Base-by-base conservation (phyloP, 805 yeast species). In the Saccharomycopsis sp. region DNA sequence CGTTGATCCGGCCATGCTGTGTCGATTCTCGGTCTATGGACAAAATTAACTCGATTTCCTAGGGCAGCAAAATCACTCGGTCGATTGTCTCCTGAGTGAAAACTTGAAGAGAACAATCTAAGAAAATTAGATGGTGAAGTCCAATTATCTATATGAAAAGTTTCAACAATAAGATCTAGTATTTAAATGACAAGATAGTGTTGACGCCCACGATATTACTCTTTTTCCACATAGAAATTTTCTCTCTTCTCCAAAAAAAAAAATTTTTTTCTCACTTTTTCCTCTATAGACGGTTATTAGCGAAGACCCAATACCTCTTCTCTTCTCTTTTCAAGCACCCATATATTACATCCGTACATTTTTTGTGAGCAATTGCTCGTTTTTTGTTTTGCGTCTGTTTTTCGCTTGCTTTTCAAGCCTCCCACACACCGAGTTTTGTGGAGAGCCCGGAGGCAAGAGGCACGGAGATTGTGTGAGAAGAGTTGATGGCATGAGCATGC, bases 1-100 rank as follows among this genome's bases (percentile, higher is more conserved):
- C 57, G 47, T 56, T 65, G 24, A 51, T 60, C 48, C 61, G 58
- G 44, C 54, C 66, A 2, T 44, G 40, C 20, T 51, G 59, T 18
- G 54, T 54, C 1, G 51, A 34, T 48, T 51, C 57, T 21, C 8
- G 20, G 24, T 29, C n/a, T 37, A 37, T 37, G n/a, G n/a, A n/a
- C n/a, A n/a, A n/a, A n/a, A n/a, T n/a, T n/a, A n/a, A n/a, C n/a
- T 29, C 37, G 5, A 29, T 29, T 12, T 29, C 37, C 37, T 7
- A 29, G 12, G 37, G 37, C 37, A 29, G 12, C 37, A 29, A 12
- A 29, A 29, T n/a, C 37, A 12, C 37, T 29, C 37, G 37, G 37
- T 29, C 37, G 37, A 29, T 29, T 29, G 37, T 29, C 37, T 29
- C 37, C 12, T 29, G 12, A 29, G 12, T 29, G 12, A 29, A 29